Evolutionary conservation across 805 yeast species (phyloP).

Genomic region (Diddensiella santjacobensis): DNA sequence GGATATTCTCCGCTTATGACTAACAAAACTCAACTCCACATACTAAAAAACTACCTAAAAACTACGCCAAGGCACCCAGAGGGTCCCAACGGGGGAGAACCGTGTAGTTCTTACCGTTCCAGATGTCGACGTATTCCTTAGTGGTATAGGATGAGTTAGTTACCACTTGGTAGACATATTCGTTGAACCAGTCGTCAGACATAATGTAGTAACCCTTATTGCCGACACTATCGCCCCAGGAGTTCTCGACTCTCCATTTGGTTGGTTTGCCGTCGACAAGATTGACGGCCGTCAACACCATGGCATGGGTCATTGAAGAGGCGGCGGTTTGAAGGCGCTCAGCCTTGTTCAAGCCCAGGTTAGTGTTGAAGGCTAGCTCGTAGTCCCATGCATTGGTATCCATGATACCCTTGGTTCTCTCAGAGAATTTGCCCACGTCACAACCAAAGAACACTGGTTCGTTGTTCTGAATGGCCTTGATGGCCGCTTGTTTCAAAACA

Average conservation of each 20-base stretch:
- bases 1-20: no score
- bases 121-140: slow-evolving; percentile 38
- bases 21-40: no score
- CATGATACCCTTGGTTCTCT: slow-evolving; percentile 62
- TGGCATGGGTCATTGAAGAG: slow-evolving; percentile 86
- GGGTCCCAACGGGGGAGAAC: slow-evolving; percentile 77
- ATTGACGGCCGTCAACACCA: slow-evolving; percentile 81
- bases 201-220: slow-evolving; percentile 63
- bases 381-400: slow-evolving; percentile 65
- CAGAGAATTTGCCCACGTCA: slow-evolving; percentile 77
- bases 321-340: slow-evolving; percentile 68
- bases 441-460: slow-evolving; percentile 87
- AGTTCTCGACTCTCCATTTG: slow-evolving; percentile 71
- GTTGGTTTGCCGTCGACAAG: slow-evolving; percentile 61
- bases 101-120: slow-evolving; percentile 43
- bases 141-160: slow-evolving; percentile 49
- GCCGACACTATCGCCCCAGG: slow-evolving; percentile 72
- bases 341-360: slow-evolving; percentile 52
- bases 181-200: slow-evolving; percentile 72
- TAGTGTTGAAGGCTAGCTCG: slow-evolving; percentile 38
- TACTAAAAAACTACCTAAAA: no score
- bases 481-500: slow-evolving; percentile 56
- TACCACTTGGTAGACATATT: slow-evolving; percentile 70
- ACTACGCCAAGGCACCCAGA: slow-evolving; percentile 65
- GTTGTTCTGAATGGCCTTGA: slow-evolving; percentile 64